phyloP scores from a whole-genome alignment of 2,329 filamentous ascomycete genomes.

The Phyllosticta paracitricarpa region DNA sequence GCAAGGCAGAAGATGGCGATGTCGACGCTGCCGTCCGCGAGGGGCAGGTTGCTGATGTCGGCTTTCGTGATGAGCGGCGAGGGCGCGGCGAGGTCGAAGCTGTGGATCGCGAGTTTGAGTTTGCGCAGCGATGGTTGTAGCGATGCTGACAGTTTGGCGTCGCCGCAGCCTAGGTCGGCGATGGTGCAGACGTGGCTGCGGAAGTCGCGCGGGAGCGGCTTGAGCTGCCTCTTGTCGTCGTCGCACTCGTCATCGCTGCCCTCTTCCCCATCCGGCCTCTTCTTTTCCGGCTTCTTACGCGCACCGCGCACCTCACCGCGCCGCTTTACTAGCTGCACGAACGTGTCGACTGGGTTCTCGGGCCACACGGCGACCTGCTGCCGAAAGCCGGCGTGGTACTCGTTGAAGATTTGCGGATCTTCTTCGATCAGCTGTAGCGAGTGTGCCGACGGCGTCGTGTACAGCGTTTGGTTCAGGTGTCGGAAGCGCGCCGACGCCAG shows the following conservation, averaged over 20 bases:
- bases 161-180: slow-evolving; percentile 87
- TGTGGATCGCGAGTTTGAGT: slow-evolving; percentile 64
- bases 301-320: slow-evolving; percentile 49
- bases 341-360: slow-evolving; percentile 86
- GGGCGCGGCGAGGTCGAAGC: slow-evolving; percentile 77
- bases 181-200: slow-evolving; percentile 65
- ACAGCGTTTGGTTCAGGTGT: slow-evolving; percentile 92
- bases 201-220: slow-evolving; percentile 60
- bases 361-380: slow-evolving; percentile 95
- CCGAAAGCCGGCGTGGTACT: slow-evolving; percentile 94
- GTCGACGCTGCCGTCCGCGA: slow-evolving; percentile 66
- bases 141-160: slow-evolving; percentile 67
- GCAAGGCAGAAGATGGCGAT: slow-evolving; percentile 91
- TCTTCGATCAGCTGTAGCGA: slow-evolving; percentile 74
- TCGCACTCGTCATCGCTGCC: slow-evolving; percentile 10
- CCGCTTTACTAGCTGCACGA: slow-evolving; percentile 59
- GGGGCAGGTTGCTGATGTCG: slow-evolving; percentile 76
- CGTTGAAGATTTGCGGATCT: slow-evolving; percentile 85
- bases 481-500: slow-evolving; percentile 92
- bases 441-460: slow-evolving; percentile 77
- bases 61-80: slow-evolving; percentile 71
- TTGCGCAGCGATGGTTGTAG: slow-evolving; percentile 55
- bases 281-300: slow-evolving; percentile 32
- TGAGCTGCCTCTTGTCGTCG: slow-evolving; percentile 14
- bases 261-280: slow-evolving; percentile 9